phyloP scores from a whole-genome alignment of 371 early-diverging fungal species.

The Mortierella sp. region DNA sequence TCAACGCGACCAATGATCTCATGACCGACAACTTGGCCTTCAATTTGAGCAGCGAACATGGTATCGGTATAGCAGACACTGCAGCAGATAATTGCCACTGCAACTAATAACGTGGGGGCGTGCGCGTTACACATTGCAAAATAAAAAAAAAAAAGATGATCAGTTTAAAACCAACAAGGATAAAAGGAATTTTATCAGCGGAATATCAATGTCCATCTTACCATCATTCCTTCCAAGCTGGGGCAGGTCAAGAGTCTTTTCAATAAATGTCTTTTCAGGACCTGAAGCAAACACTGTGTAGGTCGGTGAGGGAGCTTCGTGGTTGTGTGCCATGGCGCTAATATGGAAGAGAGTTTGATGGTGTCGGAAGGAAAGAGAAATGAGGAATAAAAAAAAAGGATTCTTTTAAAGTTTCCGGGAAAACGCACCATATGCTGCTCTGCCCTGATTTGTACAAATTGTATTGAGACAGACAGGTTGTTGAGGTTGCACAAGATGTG shows the following conservation, averaged over 20 bases:
- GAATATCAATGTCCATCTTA: not conserved
- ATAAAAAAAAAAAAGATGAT: slow-evolving; percentile 1
- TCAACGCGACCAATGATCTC: slow-evolving; percentile 64
- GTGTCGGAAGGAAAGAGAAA: too few relatives aligned
- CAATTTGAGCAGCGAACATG: slow-evolving; percentile 37
- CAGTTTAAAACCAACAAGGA: not conserved
- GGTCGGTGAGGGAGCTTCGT: not conserved
- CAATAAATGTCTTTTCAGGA: slow-evolving; percentile 26
- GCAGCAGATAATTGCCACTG: slow-evolving; percentile 63
- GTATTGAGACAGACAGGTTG: too few relatives aligned
- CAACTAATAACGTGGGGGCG: slow-evolving; percentile 27
- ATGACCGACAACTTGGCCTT: slow-evolving; percentile 58
- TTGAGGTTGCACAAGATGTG: too few relatives aligned
- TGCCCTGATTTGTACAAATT: too few relatives aligned
- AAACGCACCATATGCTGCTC: too few relatives aligned
- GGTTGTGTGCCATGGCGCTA: too few relatives aligned
- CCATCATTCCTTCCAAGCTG: slow-evolving; percentile 35
- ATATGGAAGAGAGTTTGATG: too few relatives aligned
- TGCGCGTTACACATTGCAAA: not conserved
- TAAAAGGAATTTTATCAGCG: not conserved
- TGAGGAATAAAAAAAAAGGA: too few relatives aligned
- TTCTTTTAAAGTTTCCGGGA: too few relatives aligned
- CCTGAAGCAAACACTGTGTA: slow-evolving; percentile 37
- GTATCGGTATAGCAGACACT: slow-evolving; percentile 69
- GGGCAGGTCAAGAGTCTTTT: slow-evolving; percentile 27